phyloP scores from a whole-genome alignment of 345 rosid genomes.

The Hibiscus mutabilis region DNA sequence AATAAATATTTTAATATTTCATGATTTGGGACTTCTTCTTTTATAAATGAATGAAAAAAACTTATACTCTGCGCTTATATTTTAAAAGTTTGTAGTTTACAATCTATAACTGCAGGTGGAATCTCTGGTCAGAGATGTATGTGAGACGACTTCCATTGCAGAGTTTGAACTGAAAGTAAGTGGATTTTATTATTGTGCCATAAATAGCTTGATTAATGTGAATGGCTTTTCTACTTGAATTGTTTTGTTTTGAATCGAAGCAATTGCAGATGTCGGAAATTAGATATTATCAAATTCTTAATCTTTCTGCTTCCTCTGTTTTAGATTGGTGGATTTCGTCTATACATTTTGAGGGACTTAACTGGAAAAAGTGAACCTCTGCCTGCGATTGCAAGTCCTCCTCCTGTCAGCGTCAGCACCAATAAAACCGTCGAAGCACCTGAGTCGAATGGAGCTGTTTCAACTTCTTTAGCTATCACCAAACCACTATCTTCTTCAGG shows the following conservation, averaged over 20 bases:
- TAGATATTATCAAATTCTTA: background rate
- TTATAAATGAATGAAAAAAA: background rate
- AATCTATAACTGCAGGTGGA: conserved; percentile 45
- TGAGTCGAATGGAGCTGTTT: conserved; percentile 40
- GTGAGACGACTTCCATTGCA: conserved; percentile 57
- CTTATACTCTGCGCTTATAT: background rate
- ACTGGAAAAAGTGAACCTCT: conserved; percentile 30
- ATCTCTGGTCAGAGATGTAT: conserved; percentile 52
- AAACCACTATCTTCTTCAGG: conserved; percentile 34
- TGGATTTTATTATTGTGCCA: conserved; percentile 1
- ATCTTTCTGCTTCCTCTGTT: background rate
- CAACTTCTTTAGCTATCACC: conserved; percentile 52
- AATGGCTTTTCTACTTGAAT: conserved; percentile 5
- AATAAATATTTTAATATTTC: background rate
- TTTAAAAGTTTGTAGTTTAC: background rate
- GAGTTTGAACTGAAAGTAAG: conserved; percentile 82
- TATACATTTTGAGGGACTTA: conserved; percentile 49
- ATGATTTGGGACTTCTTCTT: background rate
- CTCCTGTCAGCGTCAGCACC: conserved; percentile 21
- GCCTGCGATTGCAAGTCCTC: conserved; percentile 27
- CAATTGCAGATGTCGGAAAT: background rate
- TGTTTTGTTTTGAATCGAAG: background rate
- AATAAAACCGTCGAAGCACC: conserved; percentile 18
- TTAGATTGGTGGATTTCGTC: conserved; percentile 71
- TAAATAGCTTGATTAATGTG: conserved; percentile 2